These are phyloP conservation scores for Candida ulmi DNA, from an alignment of 805 yeast species.

Conservation along the genomic window DNA sequence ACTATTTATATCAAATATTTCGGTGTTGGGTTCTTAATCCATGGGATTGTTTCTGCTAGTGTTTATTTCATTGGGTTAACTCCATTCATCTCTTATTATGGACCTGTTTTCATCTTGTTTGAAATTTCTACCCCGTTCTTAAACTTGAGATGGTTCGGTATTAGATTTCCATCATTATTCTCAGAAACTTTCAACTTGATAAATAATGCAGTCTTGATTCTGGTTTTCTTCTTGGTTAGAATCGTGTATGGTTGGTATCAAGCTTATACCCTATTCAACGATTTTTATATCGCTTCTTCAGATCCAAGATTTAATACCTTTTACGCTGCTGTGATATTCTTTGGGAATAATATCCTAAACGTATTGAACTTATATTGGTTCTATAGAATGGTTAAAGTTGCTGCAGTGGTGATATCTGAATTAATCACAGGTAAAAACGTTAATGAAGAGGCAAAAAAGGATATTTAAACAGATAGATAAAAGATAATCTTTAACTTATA, in stretches of 20 bases:
- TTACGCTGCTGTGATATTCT: slow-evolving; percentile 25
- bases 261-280: slow-evolving; percentile 40
- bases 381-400: slow-evolving; percentile 64
- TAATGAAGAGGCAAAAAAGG: slow-evolving; percentile 22
- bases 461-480: slow-evolving; percentile 9
- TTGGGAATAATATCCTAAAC: slow-evolving; percentile 52
- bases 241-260: slow-evolving; percentile 76
- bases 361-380: slow-evolving; percentile 73
- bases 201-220: slow-evolving; percentile 62
- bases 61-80: slow-evolving; percentile 56
- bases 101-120: slow-evolving; percentile 69
- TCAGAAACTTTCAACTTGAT: slow-evolving; percentile 42
- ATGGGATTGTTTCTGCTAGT: slow-evolving; percentile 67
- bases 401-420: slow-evolving; percentile 37
- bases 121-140: slow-evolving; percentile 86
- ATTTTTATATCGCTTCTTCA: slow-evolving; percentile 32
- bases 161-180: slow-evolving; percentile 61
- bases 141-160: slow-evolving; percentile 78
- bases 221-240: slow-evolving; percentile 62
- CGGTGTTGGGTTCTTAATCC: slow-evolving; percentile 71
- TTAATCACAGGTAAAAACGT: slow-evolving; percentile 20
- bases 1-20: slow-evolving; percentile 47
- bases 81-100: slow-evolving; percentile 69
- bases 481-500: neutral
- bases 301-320: slow-evolving; percentile 40